phyloP scores from a whole-genome alignment of 176 grass and related monocot species.

The Cenchrus purpureus region DNA sequence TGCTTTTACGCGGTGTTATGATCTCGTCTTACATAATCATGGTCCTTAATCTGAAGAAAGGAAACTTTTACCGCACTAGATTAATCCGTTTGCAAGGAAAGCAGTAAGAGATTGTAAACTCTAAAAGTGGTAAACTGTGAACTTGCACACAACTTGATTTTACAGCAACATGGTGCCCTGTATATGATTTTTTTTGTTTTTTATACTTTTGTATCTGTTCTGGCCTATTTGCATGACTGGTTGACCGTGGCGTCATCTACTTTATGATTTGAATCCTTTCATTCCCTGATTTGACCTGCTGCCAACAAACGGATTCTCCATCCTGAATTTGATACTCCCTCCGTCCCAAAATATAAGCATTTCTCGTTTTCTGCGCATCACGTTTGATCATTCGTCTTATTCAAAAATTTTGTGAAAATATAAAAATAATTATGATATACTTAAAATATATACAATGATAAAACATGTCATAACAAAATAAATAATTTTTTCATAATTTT shows the following conservation, averaged over 20 bases:
- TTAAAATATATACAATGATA: too few species aligned
- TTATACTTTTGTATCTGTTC: not conserved
- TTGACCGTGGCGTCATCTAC: not conserved
- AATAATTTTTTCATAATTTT: too few species aligned
- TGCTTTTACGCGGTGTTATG: not conserved
- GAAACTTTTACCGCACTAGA: not conserved
- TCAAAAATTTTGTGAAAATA: too few species aligned
- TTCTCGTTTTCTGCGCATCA: too few species aligned
- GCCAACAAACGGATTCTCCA: not conserved
- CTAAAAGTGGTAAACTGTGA: too few species aligned
- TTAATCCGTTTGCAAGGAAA: too few species aligned
- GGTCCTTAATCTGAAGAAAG: not conserved
- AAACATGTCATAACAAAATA: too few species aligned
- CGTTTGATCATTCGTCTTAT: too few species aligned
- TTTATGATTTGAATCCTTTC: conserved; percentile 2
- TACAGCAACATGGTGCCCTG: not conserved
- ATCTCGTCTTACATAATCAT: not conserved
- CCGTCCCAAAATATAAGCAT: too few species aligned
- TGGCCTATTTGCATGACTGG: not conserved
- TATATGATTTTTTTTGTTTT: not conserved
- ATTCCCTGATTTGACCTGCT: conserved; percentile 2
- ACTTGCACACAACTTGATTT: not conserved
- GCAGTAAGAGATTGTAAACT: too few species aligned
- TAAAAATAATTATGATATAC: too few species aligned
- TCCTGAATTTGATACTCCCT: conserved; percentile 23